These are phyloP conservation scores for Umbelopsis sp. DNA, from an alignment of 371 early-diverging fungal genomes.

Conservation along the genomic window DNA sequence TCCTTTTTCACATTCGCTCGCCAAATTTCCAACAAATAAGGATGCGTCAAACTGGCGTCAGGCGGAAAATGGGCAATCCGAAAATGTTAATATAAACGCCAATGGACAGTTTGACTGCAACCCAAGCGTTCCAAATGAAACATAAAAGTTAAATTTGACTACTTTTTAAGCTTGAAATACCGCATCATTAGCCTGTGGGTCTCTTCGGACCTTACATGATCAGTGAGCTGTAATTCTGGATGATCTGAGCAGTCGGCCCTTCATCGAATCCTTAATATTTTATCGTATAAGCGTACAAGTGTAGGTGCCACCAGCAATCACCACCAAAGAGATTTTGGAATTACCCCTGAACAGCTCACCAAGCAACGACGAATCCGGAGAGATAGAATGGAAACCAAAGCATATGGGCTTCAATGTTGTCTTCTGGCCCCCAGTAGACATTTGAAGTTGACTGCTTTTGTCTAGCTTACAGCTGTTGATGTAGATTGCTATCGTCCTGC, in stretches of 20 bases:
- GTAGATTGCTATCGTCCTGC: slow-evolving; percentile 1
- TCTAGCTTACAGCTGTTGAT: slow-evolving; percentile 1
- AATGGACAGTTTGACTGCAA: slow-evolving; percentile 9
- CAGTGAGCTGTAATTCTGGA: not conserved
- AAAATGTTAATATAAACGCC: slow-evolving; percentile 8
- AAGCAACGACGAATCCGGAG: not conserved
- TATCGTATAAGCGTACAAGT: not conserved
- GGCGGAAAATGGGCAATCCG: not conserved
- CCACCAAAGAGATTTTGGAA: too few relatives aligned
- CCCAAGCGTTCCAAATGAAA: slow-evolving; percentile 3
- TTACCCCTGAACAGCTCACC: not conserved
- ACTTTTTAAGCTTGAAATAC: slow-evolving; percentile 22
- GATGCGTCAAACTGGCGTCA: slow-evolving; percentile 1
- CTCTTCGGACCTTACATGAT: slow-evolving; percentile 1
- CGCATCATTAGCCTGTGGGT: slow-evolving; percentile 8
- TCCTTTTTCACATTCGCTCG: not conserved
- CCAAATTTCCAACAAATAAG: slow-evolving; percentile 9
- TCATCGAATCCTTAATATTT: slow-evolving; percentile 1
- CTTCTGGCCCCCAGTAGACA: not conserved
- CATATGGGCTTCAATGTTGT: slow-evolving; percentile 4
- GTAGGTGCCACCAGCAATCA: not conserved
- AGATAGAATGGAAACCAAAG: not conserved
- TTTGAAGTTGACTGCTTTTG: not conserved
- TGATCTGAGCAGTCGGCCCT: not conserved
- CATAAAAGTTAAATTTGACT: not conserved